Base-by-base conservation (phyloP, 148 eudicot genomes). In the Selenicereus undatus region DNA sequence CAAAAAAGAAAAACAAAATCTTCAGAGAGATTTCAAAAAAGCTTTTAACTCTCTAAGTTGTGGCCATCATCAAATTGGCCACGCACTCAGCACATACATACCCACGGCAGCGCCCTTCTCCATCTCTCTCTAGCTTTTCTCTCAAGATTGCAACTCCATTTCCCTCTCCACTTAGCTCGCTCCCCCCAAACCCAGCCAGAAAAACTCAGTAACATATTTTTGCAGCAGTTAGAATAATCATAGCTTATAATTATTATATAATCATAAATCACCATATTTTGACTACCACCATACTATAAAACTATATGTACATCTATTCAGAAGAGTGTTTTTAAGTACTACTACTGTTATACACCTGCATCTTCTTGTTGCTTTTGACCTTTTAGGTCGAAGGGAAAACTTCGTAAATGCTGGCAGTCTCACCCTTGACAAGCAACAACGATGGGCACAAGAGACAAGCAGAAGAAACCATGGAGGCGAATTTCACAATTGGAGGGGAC, bases 351-450 rank as follows among this genome's bases (percentile, higher is more conserved):
- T 7, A 39, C 3, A 39, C 14, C 27, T 66, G 14, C 14, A 27
- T 66, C 30, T 27, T 8, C 30, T 24, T 24, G 11, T 7, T 64
- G 27, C 29, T 12, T 10, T 39, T 56, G 8, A 21, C 50, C 35
- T 13, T 36, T 27, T n/a, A 3, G 20, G 35, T 14, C 5, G 2
- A 66, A 66, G 71, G 35, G 71, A 32, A 48, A 17, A 30, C 56
- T 56, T 76, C 32, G 85, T 79, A 86, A 66, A 90, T 90, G 91
- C 87, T 88, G 32, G 86, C 86, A 11, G 51, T 88, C 71, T 85
- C 90, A 45, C 85, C 89, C 74, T 77, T 85, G 54, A 66, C 70
- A 36, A 81, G 70, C 82, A 83, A 50, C 80, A 82, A 82, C 76
- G 87, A 87, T 84, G 92, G 77, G 5, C 71, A 26, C 71, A 66